Base-by-base conservation (phyloP, 2,329 filamentous ascomycete species). In the Epichloe coenophiala region DNA sequence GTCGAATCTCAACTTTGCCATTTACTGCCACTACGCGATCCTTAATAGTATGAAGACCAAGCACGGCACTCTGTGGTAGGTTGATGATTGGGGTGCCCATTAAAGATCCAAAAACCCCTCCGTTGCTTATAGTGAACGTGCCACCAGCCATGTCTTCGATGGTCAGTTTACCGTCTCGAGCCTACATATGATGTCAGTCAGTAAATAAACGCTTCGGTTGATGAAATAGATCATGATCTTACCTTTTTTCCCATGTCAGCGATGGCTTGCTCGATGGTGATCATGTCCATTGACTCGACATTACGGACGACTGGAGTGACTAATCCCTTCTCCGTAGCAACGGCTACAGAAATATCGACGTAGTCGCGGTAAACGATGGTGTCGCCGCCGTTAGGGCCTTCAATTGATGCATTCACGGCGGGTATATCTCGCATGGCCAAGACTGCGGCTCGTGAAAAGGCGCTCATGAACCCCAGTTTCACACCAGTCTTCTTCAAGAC, bases 51-150 rank as follows among this genome's bases (percentile, higher is more conserved):
- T 98, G 91, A 21, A 96, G 82, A 57, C 91, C 91, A 52, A 96
- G 78, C 9, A 96, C 90, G 52, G 88, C 86, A 53, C 86, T 91
- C 67, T 97, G 91, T 13, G 91, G 91, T 45, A 95, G 76, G 71
- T 98, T 98, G 75, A 98, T 97, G 66, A 98, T 97, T 9, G 93
- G 93, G 0, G 93, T 98, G 47, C 93, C 93, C 86, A 95, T 94
- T 53, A 97, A 76, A 13, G 91, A 96, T 52, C 93, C 93, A 62
- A 98, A 98, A 48, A 98, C 91, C 59, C 93, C 93, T 52, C 93
- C 86, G 67, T 96, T 97, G 76, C 86, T 93, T 73, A 96, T 96
- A 54, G 93, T 97, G 70, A 96, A 98, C 37, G 91, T 96, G 57
- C 93, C 93, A 54, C 93, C 93, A 54, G 93, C 93, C 89, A 98